Evolutionary conservation across 768 basidiomycete species (phyloP).

Genomic region (Vararia minispora): DNA sequence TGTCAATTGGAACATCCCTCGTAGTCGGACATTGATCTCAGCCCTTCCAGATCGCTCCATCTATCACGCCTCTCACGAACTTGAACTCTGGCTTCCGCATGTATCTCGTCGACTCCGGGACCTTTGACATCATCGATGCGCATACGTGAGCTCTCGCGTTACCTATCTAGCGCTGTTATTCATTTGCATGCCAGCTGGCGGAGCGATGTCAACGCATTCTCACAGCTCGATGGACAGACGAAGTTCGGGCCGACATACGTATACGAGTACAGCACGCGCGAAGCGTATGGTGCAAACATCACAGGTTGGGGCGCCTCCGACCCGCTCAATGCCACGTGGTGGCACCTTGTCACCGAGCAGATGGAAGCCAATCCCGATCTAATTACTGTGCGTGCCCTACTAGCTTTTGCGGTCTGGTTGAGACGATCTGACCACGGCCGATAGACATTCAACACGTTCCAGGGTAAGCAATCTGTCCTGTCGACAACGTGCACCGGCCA

Average conservation of each 20-base stretch:
- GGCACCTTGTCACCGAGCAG: slow-evolving; percentile 69
- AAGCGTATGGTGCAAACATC: slow-evolving; percentile 49
- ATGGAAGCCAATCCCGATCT: slow-evolving; percentile 48
- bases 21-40: too few relatives aligned
- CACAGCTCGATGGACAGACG: slow-evolving; percentile 44
- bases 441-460: slow-evolving; percentile 56
- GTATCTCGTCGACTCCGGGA: slow-evolving; percentile 69
- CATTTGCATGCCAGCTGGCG: slow-evolving; percentile 37
- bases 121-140: slow-evolving; percentile 69
- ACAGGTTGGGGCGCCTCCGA: slow-evolving; percentile 49
- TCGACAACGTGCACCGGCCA: slow-evolving; percentile 45
- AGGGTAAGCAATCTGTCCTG: slow-evolving; percentile 56
- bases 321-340: slow-evolving; percentile 75
- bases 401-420: background rate
- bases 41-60: slow-evolving; percentile 51
- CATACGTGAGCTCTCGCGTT: slow-evolving; percentile 44
- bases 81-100: slow-evolving; percentile 68
- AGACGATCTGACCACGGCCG: slow-evolving; percentile 3
- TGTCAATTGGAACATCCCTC: slow-evolving; percentile 15
- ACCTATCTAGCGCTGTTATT: background rate
- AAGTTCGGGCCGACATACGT: slow-evolving; percentile 48
- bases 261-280: slow-evolving; percentile 60
- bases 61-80: slow-evolving; percentile 58
- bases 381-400: slow-evolving; percentile 33
- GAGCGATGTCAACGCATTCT: slow-evolving; percentile 47